Conservation (phyloP, 495 filamentous ascomycete species). For the Hypoxylon rickii region DNA sequence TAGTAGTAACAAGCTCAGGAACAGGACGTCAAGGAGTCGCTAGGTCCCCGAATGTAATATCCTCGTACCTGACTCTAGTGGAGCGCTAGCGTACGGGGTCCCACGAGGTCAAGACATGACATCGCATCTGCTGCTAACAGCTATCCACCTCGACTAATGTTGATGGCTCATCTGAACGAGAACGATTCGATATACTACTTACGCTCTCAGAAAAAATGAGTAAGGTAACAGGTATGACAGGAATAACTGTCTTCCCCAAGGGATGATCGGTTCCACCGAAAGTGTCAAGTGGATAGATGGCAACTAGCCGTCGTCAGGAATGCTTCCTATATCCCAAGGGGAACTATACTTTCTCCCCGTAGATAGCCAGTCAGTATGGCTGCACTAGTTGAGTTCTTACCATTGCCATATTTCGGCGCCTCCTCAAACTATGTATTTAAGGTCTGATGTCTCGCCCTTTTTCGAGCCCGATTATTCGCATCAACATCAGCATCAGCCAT, state of each 20-base stretch:
- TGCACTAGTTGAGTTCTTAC: constrained; percentile 1
- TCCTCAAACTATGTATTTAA: constrained; percentile 21
- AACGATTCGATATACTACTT: constrained; percentile 4
- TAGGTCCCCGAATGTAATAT: too few relatives aligned
- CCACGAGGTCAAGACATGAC: not conserved
- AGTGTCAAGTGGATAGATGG: not conserved
- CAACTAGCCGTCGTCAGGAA: constrained; percentile 20
- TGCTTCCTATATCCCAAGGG: constrained; percentile 6
- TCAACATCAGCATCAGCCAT: not conserved
- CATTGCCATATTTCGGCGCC: not conserved
- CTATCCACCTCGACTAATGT: constrained; percentile 9
- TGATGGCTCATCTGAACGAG: too few relatives aligned
- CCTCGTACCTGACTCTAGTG: constrained; percentile 4
- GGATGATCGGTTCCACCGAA: not conserved
- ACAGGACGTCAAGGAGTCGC: too few relatives aligned
- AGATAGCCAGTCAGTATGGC: not conserved
- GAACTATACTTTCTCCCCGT: constrained; percentile 1
- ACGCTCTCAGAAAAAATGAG: not conserved
- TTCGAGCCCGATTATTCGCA: not conserved
- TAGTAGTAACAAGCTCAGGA: too few relatives aligned
- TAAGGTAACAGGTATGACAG: not conserved
- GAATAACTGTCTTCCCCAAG: not conserved
- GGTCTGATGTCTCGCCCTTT: not conserved
- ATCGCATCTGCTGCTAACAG: not conserved
- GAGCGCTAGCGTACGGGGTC: not conserved